Percentiles rank a stretch among this genome's conserved stretches.
These are phyloP conservation scores for Umbelopsis sp. DNA, from an alignment of 371 early-diverging fungal genomes.

Conservation along the genomic window DNA sequence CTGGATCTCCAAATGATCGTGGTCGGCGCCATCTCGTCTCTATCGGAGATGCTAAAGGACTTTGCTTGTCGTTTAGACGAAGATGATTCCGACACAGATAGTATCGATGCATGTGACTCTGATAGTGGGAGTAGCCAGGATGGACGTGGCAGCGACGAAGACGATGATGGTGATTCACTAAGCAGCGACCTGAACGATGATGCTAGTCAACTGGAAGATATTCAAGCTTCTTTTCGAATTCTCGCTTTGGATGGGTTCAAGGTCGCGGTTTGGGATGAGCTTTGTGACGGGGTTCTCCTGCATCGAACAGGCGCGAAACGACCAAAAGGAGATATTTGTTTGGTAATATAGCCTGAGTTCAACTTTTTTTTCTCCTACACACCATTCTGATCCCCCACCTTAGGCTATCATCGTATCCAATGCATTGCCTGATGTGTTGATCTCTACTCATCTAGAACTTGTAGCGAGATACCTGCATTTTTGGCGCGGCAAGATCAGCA, in stretches of 20 bases:
- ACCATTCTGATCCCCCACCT: not conserved
- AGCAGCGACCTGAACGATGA: not conserved
- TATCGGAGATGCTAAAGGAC: slow-evolving; percentile 13
- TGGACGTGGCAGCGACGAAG: not conserved
- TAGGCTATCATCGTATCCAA: slow-evolving; percentile 7
- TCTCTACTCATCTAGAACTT: slow-evolving; percentile 1
- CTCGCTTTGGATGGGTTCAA: slow-evolving; percentile 8
- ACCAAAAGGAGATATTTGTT: slow-evolving; percentile 8
- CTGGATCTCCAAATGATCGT: slow-evolving; percentile 19
- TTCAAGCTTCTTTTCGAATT: not conserved
- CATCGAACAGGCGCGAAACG: slow-evolving; percentile 2
- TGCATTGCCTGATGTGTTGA: not conserved
- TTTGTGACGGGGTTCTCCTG: slow-evolving; percentile 5
- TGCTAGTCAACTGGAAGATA: not conserved
- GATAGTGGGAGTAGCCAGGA: not conserved
- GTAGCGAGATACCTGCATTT: slow-evolving; percentile 6
- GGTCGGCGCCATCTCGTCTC: slow-evolving; percentile 17
- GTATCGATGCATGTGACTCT: not conserved
- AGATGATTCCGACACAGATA: slow-evolving; percentile 1
- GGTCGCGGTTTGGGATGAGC: slow-evolving; percentile 4
- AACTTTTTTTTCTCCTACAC: not conserved
- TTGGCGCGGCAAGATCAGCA: not conserved
- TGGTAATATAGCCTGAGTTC: not conserved
- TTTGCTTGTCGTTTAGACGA: slow-evolving; percentile 12
- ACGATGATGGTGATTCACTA: not conserved